phyloP scores from a whole-genome alignment of 2,329 filamentous ascomycete species.

The Neofusicoccum cordaticola region DNA sequence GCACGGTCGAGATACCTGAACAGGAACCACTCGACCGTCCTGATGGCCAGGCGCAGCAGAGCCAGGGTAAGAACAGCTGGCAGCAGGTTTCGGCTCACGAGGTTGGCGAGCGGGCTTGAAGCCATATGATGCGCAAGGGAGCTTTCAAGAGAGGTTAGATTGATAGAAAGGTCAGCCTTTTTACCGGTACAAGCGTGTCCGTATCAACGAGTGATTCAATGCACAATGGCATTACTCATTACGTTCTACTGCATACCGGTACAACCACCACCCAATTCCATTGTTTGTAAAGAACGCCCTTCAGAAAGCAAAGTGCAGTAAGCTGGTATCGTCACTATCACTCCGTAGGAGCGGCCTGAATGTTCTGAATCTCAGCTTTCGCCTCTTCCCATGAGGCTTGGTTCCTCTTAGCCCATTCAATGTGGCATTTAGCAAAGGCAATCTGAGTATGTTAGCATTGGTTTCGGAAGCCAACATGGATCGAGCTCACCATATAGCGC shows the following conservation, averaged over 20 bases:
- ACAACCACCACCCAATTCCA: background rate
- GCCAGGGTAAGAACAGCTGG: background rate
- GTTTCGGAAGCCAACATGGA: background rate
- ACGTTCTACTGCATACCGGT: background rate
- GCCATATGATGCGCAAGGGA: background rate
- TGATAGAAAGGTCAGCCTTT: background rate
- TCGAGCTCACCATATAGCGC: constrained; percentile 83
- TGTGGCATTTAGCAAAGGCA: constrained; percentile 86
- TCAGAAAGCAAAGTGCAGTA: background rate
- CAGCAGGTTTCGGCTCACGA: background rate
- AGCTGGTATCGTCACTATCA: constrained; percentile 15
- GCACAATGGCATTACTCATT: constrained; percentile 5
- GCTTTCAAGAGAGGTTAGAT: background rate
- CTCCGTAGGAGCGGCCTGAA: constrained; percentile 49
- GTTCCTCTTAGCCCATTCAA: constrained; percentile 91
- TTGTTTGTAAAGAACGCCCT: background rate
- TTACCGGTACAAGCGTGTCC: background rate
- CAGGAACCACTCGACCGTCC: background rate
- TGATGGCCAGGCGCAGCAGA: background rate
- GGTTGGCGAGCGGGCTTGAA: background rate
- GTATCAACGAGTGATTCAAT: background rate
- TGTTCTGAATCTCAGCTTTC: constrained; percentile 81
- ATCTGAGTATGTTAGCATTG: constrained; percentile 53
- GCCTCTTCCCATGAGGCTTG: constrained; percentile 92
- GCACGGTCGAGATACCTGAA: background rate